A percentile compares a stretch with the other conserved stretches of the same genome.
Evolutionary conservation across 2,329 filamentous ascomycete genomes (phyloP).

Genomic region (Colletotrichum plurivorum): DNA sequence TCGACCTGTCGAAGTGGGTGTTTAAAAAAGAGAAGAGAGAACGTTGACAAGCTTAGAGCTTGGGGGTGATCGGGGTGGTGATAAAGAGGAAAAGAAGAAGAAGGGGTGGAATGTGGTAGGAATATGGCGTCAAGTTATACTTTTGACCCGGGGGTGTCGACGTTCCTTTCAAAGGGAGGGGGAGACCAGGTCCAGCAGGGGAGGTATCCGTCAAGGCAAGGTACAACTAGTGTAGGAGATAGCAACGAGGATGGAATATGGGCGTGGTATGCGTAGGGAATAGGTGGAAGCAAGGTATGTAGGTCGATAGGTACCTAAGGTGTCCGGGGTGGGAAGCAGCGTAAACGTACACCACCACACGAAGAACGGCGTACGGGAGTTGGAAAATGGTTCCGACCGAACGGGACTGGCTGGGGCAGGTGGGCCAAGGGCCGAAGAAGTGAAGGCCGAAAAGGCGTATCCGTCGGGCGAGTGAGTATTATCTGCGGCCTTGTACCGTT

Average conservation of each 20-base stretch:
- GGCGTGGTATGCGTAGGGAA: too few species aligned
- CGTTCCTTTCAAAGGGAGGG: constrained; percentile 30
- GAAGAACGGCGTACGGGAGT: constrained; percentile 15
- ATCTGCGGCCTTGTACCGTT: constrained; percentile 16
- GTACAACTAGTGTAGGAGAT: too few species aligned
- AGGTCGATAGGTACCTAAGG: background rate
- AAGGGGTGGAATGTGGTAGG: constrained; percentile 5
- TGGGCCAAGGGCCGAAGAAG: constrained; percentile 36
- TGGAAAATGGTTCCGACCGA: constrained; percentile 38
- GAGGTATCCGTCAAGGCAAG: constrained; percentile 14
- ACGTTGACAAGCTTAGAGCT: constrained; percentile 37
- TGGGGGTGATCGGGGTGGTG: constrained; percentile 35
- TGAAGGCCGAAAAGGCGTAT: constrained; percentile 34
- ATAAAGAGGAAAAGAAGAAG: constrained; percentile 25
- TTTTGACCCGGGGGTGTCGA: constrained; percentile 14
- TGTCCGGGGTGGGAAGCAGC: constrained; percentile 9
- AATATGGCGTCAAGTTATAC: constrained; percentile 38
- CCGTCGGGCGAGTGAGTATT: constrained; percentile 18
- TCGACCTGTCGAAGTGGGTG: constrained; percentile 9
- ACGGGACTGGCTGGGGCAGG: constrained; percentile 25
- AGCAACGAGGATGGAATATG: too few species aligned
- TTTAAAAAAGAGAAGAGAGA: constrained; percentile 3
- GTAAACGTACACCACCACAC: background rate
- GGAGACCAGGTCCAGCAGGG: constrained; percentile 2
- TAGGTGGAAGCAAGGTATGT: background rate